A percentile compares a stretch with the other conserved stretches of the same genome.
phyloP scores from a whole-genome alignment of 768 basidiomycete species.

The Rhizopogon salebrosus region DNA sequence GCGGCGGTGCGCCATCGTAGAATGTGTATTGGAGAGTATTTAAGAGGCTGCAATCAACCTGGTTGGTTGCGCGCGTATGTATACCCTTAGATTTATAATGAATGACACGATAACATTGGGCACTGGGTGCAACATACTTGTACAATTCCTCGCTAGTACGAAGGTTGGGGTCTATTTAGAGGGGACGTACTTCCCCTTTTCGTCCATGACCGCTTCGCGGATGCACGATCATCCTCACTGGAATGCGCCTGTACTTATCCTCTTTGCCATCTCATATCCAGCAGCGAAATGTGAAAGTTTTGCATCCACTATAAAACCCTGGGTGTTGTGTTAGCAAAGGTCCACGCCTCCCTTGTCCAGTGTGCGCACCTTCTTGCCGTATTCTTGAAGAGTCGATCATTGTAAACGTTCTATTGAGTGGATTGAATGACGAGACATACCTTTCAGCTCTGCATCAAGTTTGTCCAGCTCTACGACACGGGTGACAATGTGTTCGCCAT shows the following conservation, averaged over 20 bases:
- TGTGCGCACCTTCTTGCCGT: conserved; percentile 47
- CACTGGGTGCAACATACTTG: no score
- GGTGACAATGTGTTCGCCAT: conserved; percentile 80
- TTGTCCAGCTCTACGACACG: conserved; percentile 65
- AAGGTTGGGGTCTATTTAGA: no score
- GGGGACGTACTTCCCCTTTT: no score
- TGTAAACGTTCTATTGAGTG: neutral
- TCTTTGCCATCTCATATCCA: conserved; percentile 58
- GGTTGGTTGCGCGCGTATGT: no score
- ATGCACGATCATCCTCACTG: conserved; percentile 4
- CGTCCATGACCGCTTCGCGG: no score
- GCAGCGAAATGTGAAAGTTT: conserved; percentile 70
- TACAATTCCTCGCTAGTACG: no score
- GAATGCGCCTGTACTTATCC: conserved; percentile 25
- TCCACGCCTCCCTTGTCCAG: neutral
- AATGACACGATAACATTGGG: no score
- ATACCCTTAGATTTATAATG: no score
- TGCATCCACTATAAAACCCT: conserved; percentile 72
- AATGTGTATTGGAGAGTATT: conserved; percentile 48
- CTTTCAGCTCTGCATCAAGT: conserved; percentile 58
- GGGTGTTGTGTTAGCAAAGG: neutral
- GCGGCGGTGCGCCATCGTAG: conserved; percentile 59
- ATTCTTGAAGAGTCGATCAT: conserved; percentile 36
- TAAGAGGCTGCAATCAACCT: conserved; percentile 8
- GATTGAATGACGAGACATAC: conserved; percentile 34